A percentile compares a stretch with the other conserved stretches of the same genome.
Conservation (phyloP, 495 filamentous ascomycete genomes). For the Hyaloscypha hepaticicola region DNA sequence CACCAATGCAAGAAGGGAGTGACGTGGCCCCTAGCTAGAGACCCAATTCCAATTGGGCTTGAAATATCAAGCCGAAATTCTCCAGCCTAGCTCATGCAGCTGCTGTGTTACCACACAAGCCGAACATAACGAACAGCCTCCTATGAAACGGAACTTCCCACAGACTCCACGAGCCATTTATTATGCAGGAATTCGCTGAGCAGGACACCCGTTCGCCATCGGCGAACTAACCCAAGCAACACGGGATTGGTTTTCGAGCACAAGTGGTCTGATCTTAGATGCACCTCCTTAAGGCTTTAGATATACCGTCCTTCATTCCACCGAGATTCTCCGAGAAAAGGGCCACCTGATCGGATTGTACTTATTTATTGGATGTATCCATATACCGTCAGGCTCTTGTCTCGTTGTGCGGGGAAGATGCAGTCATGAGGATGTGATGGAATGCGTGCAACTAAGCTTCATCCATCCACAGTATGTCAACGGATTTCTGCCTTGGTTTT, state of each 20-base stretch:
- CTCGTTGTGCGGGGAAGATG: too few relatives aligned
- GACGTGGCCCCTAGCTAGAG: slow-evolving; percentile 6
- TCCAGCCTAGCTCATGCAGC: neutral
- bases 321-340: neutral
- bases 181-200: neutral
- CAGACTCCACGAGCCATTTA: neutral
- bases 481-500: too few relatives aligned
- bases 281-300: neutral
- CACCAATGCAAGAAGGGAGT: slow-evolving; percentile 1
- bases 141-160: neutral
- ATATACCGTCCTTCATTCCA: neutral
- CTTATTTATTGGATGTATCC: neutral
- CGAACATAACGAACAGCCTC: slow-evolving; percentile 4
- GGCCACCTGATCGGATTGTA: neutral
- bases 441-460: too few relatives aligned
- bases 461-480: too few relatives aligned
- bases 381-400: too few relatives aligned
- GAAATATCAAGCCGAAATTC: neutral
- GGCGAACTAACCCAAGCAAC: neutral
- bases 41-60: slow-evolving; percentile 5
- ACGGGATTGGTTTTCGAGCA: neutral
- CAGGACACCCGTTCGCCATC: neutral
- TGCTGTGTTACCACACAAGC: neutral
- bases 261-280: neutral
- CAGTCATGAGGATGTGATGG: too few relatives aligned